Evolutionary conservation across 2,329 filamentous ascomycete genomes (phyloP), one percentile per base, ranked within the genome.

Genomic region (Graphilbum sp.): DNA sequence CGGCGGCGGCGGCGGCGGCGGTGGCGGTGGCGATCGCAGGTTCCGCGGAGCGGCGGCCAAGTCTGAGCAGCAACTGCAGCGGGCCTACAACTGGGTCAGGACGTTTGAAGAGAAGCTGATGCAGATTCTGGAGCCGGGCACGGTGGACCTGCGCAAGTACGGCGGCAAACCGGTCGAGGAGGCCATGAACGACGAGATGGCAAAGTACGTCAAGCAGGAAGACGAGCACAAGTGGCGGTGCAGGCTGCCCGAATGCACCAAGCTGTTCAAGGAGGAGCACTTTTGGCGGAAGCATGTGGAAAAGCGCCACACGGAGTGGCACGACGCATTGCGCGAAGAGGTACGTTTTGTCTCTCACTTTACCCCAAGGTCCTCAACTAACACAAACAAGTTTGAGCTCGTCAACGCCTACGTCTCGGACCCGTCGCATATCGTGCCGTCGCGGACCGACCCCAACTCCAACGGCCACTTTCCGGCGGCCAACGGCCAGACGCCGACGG

Each of bases 231-330:
- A 96, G 55, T 98, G 79, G 67, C 76, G 92, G 43, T 98, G 90
- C 69, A 93, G 90, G 57, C 87, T 93, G 4, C 88, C 88, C 2
- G 87, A 95, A 30, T 98, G 90, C 59, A 80, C 81, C 11, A 98
- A 98, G 59, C 65, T 98, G 8, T 98, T 98, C 69, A 96, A 96
- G 58, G 90, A 90, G 41, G 81, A 93, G 32, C 76, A 88, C 49
- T 98, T 98, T 56, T 98, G 92, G 88, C 79, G 77, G 52, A 98
- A 98, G 65, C 90, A 98, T 51, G 79, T 96, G 15, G 88, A 96
- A 60, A 98, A 98, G 63, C 77, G 92, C 41, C 90, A 98, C 55
- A 56, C 72, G 0, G 88, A 96, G 38, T 98, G 87, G 82, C 69
- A 82, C 33, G 79, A 87, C 25, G 71, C 64, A 38, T 63, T 95